Conservation (phyloP, 1,284 basidiomycete genomes). For the Sporisorium reilianum region DNA sequence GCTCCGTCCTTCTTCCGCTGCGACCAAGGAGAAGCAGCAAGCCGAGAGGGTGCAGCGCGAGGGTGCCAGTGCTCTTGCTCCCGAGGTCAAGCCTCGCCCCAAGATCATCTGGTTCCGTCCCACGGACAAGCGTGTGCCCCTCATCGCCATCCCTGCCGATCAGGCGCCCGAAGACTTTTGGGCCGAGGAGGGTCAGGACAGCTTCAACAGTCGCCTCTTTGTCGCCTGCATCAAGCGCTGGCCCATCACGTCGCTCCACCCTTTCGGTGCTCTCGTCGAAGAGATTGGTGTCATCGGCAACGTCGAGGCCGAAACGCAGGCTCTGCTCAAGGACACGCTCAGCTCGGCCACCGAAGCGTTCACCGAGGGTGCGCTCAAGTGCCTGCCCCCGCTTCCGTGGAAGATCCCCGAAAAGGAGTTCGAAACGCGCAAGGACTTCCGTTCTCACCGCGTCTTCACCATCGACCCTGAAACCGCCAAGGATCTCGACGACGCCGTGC, state of each 20-base stretch:
- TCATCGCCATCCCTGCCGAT: constrained; percentile 96
- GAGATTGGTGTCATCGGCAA: constrained; percentile 98
- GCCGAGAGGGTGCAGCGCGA: constrained; percentile 96
- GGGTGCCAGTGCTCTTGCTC: constrained; percentile 80
- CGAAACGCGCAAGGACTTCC: constrained; percentile 86
- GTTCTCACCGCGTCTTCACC: constrained; percentile 86
- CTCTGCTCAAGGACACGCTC: constrained; percentile 96
- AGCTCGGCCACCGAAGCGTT: constrained; percentile 68
- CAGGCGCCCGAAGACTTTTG: constrained; percentile 97
- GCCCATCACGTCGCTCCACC: constrained; percentile 90
- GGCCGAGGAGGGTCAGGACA: constrained; percentile 81
- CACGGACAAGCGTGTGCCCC: constrained; percentile 97
- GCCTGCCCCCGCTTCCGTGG: constrained; percentile 93
- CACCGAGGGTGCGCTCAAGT: constrained; percentile 84
- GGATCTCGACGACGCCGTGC: constrained; percentile 94
- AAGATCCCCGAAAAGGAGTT: constrained; percentile 91
- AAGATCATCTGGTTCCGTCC: constrained; percentile 99
- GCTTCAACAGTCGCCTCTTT: constrained; percentile 89
- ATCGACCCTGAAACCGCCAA: constrained; percentile 91
- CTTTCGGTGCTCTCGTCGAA: constrained; percentile 97
- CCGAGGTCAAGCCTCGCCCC: constrained; percentile 78
- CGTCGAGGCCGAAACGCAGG: constrained; percentile 96
- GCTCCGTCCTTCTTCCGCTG: constrained; percentile 93
- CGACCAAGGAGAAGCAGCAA: constrained; percentile 99
- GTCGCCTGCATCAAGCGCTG: constrained; percentile 97